These are phyloP conservation scores for Azolla pinnata DNA, from an alignment of 75 land plant species.

Conservation along the genomic window DNA sequence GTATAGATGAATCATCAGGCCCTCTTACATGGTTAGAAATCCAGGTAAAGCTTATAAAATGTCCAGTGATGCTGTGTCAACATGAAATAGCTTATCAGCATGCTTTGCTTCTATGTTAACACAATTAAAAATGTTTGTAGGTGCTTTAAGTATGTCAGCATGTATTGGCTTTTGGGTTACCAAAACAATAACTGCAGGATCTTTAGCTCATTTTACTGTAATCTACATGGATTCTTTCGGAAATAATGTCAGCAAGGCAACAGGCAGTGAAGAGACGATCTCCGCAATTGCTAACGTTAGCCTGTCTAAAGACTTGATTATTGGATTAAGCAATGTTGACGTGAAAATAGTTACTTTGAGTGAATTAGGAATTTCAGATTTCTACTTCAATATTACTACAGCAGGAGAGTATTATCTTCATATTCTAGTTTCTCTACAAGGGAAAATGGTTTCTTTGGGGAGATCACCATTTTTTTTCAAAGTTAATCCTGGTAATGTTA, in stretches of 20 bases:
- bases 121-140: no score
- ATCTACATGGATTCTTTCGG: conserved; percentile 1
- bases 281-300: no score
- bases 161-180: conserved; percentile 4
- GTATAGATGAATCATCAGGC: no score
- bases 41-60: no score
- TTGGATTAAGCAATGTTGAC: neutral
- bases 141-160: neutral
- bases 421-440: neutral
- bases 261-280: no score
- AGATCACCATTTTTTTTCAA: neutral
- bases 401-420: neutral
- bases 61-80: no score
- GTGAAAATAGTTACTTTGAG: neutral
- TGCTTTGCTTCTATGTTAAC: no score
- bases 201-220: conserved; percentile 2
- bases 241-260: neutral
- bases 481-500: neutral
- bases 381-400: neutral
- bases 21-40: no score
- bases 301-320: no score
- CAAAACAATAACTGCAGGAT: neutral
- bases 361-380: neutral
- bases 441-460: neutral
- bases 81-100: no score